Base-by-base conservation (phyloP, 2,329 filamentous ascomycete genomes). In the Aspergillus fischeri region DNA sequence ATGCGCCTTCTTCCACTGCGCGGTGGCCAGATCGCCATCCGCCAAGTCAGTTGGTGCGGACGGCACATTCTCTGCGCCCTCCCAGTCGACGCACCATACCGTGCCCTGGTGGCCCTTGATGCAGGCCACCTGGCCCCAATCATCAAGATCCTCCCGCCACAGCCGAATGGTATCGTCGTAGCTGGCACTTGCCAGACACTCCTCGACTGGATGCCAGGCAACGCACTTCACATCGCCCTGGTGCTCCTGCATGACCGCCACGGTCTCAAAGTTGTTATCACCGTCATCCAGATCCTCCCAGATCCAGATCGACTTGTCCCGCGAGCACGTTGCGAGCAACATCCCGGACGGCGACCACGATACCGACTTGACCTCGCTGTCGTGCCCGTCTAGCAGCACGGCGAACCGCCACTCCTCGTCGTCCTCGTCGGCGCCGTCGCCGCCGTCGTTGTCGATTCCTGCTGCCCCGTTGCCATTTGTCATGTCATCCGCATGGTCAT, bases 281-380 rank as follows among this genome's bases (percentile, higher is more conserved):
- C 88, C 89, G 64, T 90, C 88, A 55, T 78, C 77, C 54, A 97
- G 84, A 72, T 97, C 94, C 75, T 99, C 94, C 94, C 94, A 99
- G 66, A 99, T 91, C 94, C 94, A 99, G 20, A 97, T 91, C 17
- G 86, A 89, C 78, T 97, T 97, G 73, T 99, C 94, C 51, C 94
- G 84, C 53, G 86, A 90, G 75, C 92, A 97, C 0, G 92, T 97
- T 5, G 94, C 94, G 4, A 99, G 82, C 66, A 91, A 84, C 81
- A 61, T 93, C 80, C 79, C 97, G 89, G 79, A 75, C 3, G 77
- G 67, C 0, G 75, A 76, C 75, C 77, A 79, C 21, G 89, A 84
- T 11, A 96, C 85, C 29, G 83, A 86, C 75, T 99, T 99, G 75
- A 99, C 90, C 76, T 99, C 94, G 25, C 89, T 91, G 69, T 97